These are phyloP conservation scores for Medakamo hakoo DNA, from an alignment of 139 green algal species.

Conservation along the genomic window DNA sequence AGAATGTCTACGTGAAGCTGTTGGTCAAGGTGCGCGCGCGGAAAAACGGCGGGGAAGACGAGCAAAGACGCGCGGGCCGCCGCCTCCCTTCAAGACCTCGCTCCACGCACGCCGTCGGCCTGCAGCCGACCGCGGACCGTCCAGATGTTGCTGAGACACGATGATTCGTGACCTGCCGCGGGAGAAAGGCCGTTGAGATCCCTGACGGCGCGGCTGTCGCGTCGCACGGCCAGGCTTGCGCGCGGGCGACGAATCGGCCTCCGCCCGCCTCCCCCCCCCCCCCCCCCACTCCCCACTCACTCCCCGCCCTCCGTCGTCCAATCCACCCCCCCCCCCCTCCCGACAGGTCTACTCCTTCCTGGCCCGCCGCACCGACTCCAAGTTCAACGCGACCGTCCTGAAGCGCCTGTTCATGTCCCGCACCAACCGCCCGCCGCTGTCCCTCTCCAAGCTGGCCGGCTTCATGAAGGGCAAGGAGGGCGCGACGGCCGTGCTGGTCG, in stretches of 20 bases:
- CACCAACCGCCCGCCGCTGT: constrained; percentile 87
- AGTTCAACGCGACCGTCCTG: constrained; percentile 97
- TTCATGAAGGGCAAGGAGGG: constrained; percentile 90
- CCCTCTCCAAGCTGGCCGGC: constrained; percentile 76
- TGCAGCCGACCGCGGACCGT: no score
- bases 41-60: background rate
- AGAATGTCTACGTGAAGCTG: constrained; percentile 99
- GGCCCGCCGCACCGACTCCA: constrained; percentile 72
- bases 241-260: background rate
- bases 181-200: no score
- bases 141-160: no score
- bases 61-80: no score
- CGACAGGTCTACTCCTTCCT: constrained; percentile 96
- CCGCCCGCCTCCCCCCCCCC: background rate
- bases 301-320: no score
- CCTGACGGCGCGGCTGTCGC: no score
- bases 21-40: constrained; percentile 83
- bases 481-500: constrained; percentile 87
- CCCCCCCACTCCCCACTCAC: no score
- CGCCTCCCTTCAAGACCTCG: no score
- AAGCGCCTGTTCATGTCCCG: constrained; percentile 92
- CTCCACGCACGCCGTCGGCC: no score
- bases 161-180: no score
- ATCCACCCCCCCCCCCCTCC: no score
- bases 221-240: background rate